Evolutionary conservation across 78 protist genomes (phyloP).

Genomic region (Polysphondylium violaceum): DNA sequence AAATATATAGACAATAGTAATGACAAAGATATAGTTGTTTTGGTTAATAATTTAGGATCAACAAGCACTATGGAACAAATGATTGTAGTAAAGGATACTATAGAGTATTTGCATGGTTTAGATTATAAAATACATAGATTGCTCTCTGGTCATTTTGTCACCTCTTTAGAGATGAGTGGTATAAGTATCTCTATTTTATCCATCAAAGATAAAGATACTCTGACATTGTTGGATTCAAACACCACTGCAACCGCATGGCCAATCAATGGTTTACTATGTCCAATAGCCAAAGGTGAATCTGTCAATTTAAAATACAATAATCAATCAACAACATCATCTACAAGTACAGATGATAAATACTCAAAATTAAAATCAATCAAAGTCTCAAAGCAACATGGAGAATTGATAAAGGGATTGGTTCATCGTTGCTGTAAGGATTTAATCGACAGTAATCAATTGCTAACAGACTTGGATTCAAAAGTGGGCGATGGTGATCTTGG

Average conservation of each 20-base stretch:
- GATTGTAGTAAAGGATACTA: background rate
- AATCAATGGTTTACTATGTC: conserved; percentile 1
- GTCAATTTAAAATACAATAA: background rate
- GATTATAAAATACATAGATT: conserved; percentile 9
- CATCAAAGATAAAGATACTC: background rate
- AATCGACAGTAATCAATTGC: background rate
- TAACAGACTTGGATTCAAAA: conserved; percentile 49
- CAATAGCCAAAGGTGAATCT: background rate
- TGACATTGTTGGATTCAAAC: conserved; percentile 7
- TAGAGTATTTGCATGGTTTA: background rate
- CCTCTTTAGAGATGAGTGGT: conserved; percentile 80
- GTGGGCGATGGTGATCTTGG: conserved; percentile 86
- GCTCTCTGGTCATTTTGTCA: conserved; percentile 35
- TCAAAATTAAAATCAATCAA: conserved; percentile 4
- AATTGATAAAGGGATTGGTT: background rate
- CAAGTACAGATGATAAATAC: conserved; percentile 6
- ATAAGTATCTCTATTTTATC: conserved; percentile 46
- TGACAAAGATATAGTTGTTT: background rate
- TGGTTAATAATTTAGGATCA: conserved; percentile 66
- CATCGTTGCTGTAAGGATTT: background rate
- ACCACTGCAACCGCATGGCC: conserved; percentile 59
- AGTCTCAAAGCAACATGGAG: background rate
- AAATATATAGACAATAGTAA: background rate
- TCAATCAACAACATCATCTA: background rate
- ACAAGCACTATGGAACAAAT: conserved; percentile 57